A percentile compares a stretch with the other conserved stretches of the same genome.
These are phyloP conservation scores for Parafenestella ontariensis DNA, from an alignment of 2,329 filamentous ascomycete genomes.

Conservation along the genomic window DNA sequence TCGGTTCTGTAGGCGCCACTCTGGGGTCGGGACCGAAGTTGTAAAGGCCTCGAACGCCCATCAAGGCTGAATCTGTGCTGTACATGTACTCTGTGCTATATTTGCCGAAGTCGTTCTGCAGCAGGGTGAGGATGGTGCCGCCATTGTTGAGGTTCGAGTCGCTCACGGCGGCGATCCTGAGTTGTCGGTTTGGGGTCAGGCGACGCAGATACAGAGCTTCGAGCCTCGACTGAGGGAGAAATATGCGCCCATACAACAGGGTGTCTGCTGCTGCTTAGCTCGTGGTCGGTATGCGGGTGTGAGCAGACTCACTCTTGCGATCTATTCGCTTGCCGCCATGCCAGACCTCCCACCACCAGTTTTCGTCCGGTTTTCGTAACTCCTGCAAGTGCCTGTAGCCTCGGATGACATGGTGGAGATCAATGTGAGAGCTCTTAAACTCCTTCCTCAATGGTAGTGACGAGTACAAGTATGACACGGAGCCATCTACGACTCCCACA, in stretches of 20 bases:
- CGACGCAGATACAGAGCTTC: constrained; percentile 85
- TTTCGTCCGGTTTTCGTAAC: constrained; percentile 61
- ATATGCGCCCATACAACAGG: constrained; percentile 78
- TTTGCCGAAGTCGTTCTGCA: constrained; percentile 84
- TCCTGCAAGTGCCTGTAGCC: constrained; percentile 83
- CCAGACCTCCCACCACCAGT: constrained; percentile 63
- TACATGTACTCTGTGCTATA: constrained; percentile 91
- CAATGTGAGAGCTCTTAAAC: constrained; percentile 76
- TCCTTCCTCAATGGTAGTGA: constrained; percentile 75
- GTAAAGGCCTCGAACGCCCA: constrained; percentile 88
- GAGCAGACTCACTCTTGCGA: constrained; percentile 51
- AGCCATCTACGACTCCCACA: constrained; percentile 90
- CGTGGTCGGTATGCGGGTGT: constrained; percentile 4
- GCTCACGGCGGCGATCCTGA: constrained; percentile 82
- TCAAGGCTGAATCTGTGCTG: constrained; percentile 87
- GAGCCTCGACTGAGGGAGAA: constrained; percentile 82
- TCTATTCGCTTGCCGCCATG: constrained; percentile 59
- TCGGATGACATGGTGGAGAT: constrained; percentile 77
- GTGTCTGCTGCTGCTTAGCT: constrained; percentile 55
- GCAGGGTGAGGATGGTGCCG: constrained; percentile 74
- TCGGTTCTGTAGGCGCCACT: constrained; percentile 31
- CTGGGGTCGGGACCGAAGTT: constrained; percentile 84
- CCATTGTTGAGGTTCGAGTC: constrained; percentile 74
- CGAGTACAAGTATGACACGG: constrained; percentile 95
- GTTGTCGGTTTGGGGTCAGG: constrained; percentile 76